Evolutionary conservation across 2,329 filamentous ascomycete species (phyloP).

Genomic region (Chaetomiaceae sp.): DNA sequence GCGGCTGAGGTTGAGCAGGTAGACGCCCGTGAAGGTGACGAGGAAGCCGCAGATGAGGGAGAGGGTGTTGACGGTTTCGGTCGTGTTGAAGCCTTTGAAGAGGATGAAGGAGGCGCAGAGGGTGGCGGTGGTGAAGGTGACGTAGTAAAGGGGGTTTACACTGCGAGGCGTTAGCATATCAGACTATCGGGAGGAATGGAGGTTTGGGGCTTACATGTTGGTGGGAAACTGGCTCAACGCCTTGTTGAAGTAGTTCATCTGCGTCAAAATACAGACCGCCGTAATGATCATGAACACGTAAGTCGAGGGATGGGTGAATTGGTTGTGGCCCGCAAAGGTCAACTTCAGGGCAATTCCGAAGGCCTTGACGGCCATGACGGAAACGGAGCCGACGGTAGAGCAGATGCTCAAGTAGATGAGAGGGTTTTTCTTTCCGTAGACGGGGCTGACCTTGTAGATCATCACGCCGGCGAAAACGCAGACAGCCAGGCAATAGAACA

Average conservation of each 20-base stretch:
- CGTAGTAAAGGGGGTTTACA: conserved; percentile 95
- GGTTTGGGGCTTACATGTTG: conserved; percentile 68
- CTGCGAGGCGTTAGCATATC: conserved; percentile 43
- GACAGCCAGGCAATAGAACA: conserved; percentile 78
- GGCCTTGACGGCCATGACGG: conserved; percentile 98
- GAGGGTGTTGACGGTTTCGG: conserved; percentile 84
- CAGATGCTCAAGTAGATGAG: conserved; percentile 97
- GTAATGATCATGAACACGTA: conserved; percentile 97
- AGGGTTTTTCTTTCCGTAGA: conserved; percentile 91
- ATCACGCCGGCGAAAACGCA: conserved; percentile 82
- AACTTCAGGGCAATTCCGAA: conserved; percentile 97
- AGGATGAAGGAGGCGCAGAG: conserved; percentile 93
- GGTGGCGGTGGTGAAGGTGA: conserved; percentile 93
- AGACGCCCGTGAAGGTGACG: conserved; percentile 91
- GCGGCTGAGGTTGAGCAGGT: conserved; percentile 92
- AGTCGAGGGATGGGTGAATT: conserved; percentile 90
- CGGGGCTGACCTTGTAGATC: conserved; percentile 91
- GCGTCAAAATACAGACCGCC: conserved; percentile 87
- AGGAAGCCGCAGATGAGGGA: conserved; percentile 91
- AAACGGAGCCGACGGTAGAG: conserved; percentile 93
- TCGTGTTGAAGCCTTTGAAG: conserved; percentile 94
- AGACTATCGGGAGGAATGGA: not conserved
- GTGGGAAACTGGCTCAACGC: conserved; percentile 94
- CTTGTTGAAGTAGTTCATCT: conserved; percentile 99
- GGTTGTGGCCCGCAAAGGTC: conserved; percentile 87